phyloP scores from a whole-genome alignment of 1,139 yeast species.

The Pneumocystis sp. region DNA sequence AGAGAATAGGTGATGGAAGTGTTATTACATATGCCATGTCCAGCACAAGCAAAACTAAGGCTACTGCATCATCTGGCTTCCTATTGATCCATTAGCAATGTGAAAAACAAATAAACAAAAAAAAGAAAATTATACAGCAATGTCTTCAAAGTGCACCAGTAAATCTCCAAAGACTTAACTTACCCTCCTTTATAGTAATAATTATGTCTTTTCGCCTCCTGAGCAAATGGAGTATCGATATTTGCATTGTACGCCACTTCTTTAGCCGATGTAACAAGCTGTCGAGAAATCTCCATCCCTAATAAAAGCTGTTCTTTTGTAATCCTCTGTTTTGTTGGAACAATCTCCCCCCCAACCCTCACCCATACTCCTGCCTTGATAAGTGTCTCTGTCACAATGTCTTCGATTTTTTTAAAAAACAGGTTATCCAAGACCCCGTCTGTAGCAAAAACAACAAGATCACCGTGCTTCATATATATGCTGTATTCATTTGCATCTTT shows the following conservation, averaged over 20 bases:
- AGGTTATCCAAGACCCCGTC: slow-evolving; percentile 90
- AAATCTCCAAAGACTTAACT: not conserved
- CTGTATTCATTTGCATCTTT: slow-evolving; percentile 31
- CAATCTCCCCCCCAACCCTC: slow-evolving; percentile 9
- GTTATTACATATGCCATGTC: not conserved
- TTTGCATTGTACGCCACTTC: slow-evolving; percentile 55
- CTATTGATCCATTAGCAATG: not conserved
- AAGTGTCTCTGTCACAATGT: slow-evolving; percentile 24
- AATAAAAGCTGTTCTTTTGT: slow-evolving; percentile 16
- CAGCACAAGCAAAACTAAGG: slow-evolving; percentile 41
- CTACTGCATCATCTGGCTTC: slow-evolving; percentile 86
- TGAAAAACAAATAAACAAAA: not conserved
- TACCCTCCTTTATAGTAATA: slow-evolving; percentile 71
- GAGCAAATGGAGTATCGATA: slow-evolving; percentile 77
- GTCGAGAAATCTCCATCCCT: slow-evolving; percentile 33
- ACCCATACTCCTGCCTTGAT: slow-evolving; percentile 14
- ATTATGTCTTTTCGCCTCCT: slow-evolving; percentile 43
- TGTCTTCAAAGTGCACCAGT: too few species aligned
- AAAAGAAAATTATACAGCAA: not conserved
- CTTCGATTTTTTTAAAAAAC: slow-evolving; percentile 54
- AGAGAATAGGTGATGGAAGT: not conserved
- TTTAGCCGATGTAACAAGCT: slow-evolving; percentile 54
- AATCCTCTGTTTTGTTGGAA: slow-evolving; percentile 12
- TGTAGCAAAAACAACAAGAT: slow-evolving; percentile 70
- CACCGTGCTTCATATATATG: slow-evolving; percentile 41